Evolutionary conservation across 140 eudicot genomes (phyloP), one percentile per base, ranked within the genome.

Genomic region (Cichorium intybus): DNA sequence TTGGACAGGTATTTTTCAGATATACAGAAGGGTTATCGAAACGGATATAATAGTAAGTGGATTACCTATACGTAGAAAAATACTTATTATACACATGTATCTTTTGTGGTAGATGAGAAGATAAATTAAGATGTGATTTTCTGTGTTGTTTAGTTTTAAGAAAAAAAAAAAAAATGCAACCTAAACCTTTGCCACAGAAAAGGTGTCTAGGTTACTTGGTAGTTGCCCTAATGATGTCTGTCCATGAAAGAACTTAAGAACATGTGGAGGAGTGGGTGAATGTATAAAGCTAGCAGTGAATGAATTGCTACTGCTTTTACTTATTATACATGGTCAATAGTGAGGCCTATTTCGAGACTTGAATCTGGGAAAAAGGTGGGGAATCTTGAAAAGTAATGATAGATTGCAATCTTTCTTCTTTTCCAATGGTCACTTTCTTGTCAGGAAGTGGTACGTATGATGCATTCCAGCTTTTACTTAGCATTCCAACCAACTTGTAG

Each of bases 401-500:
- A 55, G 16, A 64, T 73, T 65, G 52, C 73, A 39, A 74, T 74
- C 68, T 74, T 66, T 66, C 61, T 21, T 31, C 67, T 56, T 65
- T 73, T 73, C 67, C 73, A 56, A 55, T 73, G 24, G 28, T 69
- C 67, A 69, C 75, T 69, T 69, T 69, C 49, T 45, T 37, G 46
- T 37, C 46, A 37, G 46, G n/a, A 37, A 11, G 46, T 10, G n/a
- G 46, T 37, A 37, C 46, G 12, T 34, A 34, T 34, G 12, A 34
- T 34, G 41, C 41, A 34, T 34, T 34, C 41, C 41, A 34, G 41
- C 41, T 34, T 34, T 34, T 34, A 8, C 41, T 6, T 2, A 6
- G 41, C 41, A 34, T 12, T 34, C 41, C 41, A 5, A 34, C 41
- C 41, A 34, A 34, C 41, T 34, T 34, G 41, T 34, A 34, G 41